A percentile compares a stretch with the other conserved stretches of the same genome.
Evolutionary conservation across 805 yeast genomes (phyloP).

Genomic region (Ogataea thermomethanolica): DNA sequence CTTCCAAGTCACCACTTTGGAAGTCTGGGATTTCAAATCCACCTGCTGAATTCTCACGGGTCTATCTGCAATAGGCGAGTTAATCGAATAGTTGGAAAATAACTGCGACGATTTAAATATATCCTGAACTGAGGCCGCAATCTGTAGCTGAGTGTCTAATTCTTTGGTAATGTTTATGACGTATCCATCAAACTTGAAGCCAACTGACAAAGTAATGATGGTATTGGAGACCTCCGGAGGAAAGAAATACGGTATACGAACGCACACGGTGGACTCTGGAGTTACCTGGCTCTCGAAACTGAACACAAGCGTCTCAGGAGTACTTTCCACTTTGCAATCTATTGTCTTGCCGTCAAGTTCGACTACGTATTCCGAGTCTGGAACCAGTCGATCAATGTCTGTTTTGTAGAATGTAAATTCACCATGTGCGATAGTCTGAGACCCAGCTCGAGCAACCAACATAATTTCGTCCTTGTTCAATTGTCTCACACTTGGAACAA

Average conservation of each 20-base stretch:
- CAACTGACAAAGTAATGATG: slow-evolving; percentile 20
- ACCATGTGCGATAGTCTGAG: slow-evolving; percentile 14
- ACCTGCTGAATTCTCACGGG: slow-evolving; percentile 56
- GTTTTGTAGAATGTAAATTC: slow-evolving; percentile 25
- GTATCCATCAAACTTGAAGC: slow-evolving; percentile 21
- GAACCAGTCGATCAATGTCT: slow-evolving; percentile 28
- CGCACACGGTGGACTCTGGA: slow-evolving; percentile 8
- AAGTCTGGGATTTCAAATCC: slow-evolving; percentile 22
- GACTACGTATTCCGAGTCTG: slow-evolving; percentile 16
- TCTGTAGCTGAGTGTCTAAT: slow-evolving; percentile 51
- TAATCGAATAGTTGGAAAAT: slow-evolving; percentile 66
- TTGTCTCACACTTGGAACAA: slow-evolving; percentile 23
- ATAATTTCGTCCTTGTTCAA: slow-evolving; percentile 29
- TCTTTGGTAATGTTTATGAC: slow-evolving; percentile 19
- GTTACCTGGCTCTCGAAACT: slow-evolving; percentile 7
- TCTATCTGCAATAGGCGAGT: slow-evolving; percentile 45
- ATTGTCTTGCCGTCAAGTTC: slow-evolving; percentile 7
- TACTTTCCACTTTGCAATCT: slow-evolving; percentile 15
- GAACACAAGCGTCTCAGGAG: slow-evolving; percentile 18
- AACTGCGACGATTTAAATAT: slow-evolving; percentile 55
- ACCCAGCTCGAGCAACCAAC: slow-evolving; percentile 21
- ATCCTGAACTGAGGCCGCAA: slow-evolving; percentile 80
- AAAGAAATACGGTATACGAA: slow-evolving; percentile 33
- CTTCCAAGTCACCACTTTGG: slow-evolving; percentile 27
- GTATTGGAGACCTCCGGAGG: slow-evolving; percentile 35